Conservation (phyloP, 331 rosid genomes). For the Pyracantha coccinea region DNA sequence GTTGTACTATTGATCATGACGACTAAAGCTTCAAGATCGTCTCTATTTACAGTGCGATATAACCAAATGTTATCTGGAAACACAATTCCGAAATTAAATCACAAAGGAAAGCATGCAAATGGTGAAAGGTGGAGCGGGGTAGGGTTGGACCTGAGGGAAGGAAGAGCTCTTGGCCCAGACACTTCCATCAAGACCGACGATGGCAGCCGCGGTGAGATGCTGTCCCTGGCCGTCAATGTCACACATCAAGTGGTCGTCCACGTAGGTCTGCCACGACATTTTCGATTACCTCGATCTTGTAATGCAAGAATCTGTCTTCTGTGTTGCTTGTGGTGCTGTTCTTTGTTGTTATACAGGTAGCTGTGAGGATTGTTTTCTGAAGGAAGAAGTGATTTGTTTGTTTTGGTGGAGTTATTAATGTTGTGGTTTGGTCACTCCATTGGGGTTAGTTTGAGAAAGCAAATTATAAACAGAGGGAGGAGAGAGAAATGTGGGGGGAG, state of each 20-base stretch:
- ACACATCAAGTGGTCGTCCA: slow-evolving; percentile 94
- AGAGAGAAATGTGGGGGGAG: neutral
- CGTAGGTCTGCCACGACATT: slow-evolving; percentile 24
- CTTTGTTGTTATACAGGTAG: neutral
- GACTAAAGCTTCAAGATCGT: too few relatives aligned
- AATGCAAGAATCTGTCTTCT: neutral
- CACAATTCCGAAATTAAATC: too few relatives aligned
- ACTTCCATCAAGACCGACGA: slow-evolving; percentile 71
- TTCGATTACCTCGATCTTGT: neutral
- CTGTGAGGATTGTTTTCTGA: neutral
- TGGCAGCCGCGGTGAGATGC: slow-evolving; percentile 67
- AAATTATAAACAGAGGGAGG: slow-evolving; percentile 8
- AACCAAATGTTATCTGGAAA: too few relatives aligned
- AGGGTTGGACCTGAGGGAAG: slow-evolving; percentile 59
- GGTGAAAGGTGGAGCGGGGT: neutral
- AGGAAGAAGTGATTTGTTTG: neutral
- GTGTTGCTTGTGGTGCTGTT: neutral
- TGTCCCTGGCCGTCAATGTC: slow-evolving; percentile 85
- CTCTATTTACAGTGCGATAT: too few relatives aligned
- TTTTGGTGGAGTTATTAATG: neutral
- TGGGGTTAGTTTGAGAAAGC: slow-evolving; percentile 11
- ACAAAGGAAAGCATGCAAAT: neutral
- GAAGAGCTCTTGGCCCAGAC: slow-evolving; percentile 86
- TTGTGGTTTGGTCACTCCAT: slow-evolving; percentile 7
- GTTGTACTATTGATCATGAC: too few relatives aligned